phyloP scores from a whole-genome alignment of 2,329 filamentous ascomycete species.

The Alternaria triticina region DNA sequence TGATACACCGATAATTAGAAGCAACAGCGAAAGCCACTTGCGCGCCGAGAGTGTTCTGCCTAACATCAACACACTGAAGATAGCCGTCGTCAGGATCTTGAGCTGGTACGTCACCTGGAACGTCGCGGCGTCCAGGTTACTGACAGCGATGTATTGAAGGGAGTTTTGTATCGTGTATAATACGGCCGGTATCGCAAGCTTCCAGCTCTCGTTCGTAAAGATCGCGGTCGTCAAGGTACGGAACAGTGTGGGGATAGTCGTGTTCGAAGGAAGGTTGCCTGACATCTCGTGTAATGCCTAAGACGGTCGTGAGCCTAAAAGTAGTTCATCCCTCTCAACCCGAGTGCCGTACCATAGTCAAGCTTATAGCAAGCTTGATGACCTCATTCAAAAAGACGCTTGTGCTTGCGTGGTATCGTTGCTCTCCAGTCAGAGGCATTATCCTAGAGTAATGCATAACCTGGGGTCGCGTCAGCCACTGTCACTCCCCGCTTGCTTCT shows the following conservation, averaged over 20 bases:
- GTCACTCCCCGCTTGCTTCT: background rate
- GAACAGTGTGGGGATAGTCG: slow-evolving; percentile 80
- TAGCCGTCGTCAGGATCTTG: slow-evolving; percentile 88
- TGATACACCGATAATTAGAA: slow-evolving; percentile 81
- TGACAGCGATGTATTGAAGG: slow-evolving; percentile 90
- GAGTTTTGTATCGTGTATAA: slow-evolving; percentile 93
- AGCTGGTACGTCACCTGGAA: slow-evolving; percentile 95
- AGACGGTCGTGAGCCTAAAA: background rate
- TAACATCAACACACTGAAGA: slow-evolving; percentile 83
- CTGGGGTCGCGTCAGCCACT: slow-evolving; percentile 53
- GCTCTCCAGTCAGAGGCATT: slow-evolving; percentile 83
- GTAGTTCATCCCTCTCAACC: no score
- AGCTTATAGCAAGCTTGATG: slow-evolving; percentile 83
- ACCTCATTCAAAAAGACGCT: slow-evolving; percentile 94
- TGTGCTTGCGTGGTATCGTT: slow-evolving; percentile 91
- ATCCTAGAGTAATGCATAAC: slow-evolving; percentile 94
- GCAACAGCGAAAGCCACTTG: slow-evolving; percentile 80
- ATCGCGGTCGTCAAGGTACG: slow-evolving; percentile 79
- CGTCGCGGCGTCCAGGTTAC: slow-evolving; percentile 88
- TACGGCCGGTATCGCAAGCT: slow-evolving; percentile 84
- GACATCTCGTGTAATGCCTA: slow-evolving; percentile 83
- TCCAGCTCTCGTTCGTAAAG: slow-evolving; percentile 93
- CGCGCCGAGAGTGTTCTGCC: slow-evolving; percentile 71
- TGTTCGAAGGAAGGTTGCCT: slow-evolving; percentile 75
- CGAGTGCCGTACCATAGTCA: slow-evolving; percentile 65